Evolutionary conservation across 345 rosid genomes (phyloP).

Genomic region (Hibiscus trionum): DNA sequence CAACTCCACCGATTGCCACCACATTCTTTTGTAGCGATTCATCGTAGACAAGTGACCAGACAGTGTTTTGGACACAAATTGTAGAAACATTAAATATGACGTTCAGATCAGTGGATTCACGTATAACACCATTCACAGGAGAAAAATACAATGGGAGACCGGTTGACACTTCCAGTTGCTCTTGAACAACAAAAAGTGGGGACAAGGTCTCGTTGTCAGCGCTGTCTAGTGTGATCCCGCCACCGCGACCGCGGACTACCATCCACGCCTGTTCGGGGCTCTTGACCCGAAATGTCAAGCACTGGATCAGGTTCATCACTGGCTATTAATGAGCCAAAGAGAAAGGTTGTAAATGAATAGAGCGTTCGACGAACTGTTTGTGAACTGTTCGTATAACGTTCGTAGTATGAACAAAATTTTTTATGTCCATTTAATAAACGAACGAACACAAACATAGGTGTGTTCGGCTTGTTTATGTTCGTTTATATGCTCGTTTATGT

Average conservation of each 20-base stretch:
- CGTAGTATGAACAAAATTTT: too few relatives aligned
- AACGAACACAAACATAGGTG: too few relatives aligned
- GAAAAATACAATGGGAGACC: conserved; percentile 29
- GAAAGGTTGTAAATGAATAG: too few relatives aligned
- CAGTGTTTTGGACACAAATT: not conserved
- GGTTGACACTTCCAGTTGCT: not conserved
- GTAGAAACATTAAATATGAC: not conserved
- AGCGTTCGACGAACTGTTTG: too few relatives aligned
- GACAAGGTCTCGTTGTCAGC: conserved; percentile 13
- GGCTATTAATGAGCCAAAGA: not conserved
- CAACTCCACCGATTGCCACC: conserved; percentile 12
- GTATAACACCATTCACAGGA: conserved; percentile 25
- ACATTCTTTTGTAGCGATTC: not conserved
- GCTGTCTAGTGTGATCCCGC: conserved; percentile 28
- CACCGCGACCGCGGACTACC: conserved; percentile 22
- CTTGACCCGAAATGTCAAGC: conserved; percentile 20
- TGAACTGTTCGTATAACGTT: too few relatives aligned
- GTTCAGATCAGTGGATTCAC: conserved; percentile 31
- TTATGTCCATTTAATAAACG: too few relatives aligned
- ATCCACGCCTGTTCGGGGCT: conserved; percentile 12
- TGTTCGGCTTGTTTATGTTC: too few relatives aligned
- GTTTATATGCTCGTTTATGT: too few relatives aligned
- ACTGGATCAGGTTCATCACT: conserved; percentile 9
- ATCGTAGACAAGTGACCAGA: conserved; percentile 15
- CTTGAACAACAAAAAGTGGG: conserved; percentile 32